Evolutionary conservation across 2,329 filamentous ascomycete species (phyloP).

Genomic region (Teratosphaeriaceae sp.): DNA sequence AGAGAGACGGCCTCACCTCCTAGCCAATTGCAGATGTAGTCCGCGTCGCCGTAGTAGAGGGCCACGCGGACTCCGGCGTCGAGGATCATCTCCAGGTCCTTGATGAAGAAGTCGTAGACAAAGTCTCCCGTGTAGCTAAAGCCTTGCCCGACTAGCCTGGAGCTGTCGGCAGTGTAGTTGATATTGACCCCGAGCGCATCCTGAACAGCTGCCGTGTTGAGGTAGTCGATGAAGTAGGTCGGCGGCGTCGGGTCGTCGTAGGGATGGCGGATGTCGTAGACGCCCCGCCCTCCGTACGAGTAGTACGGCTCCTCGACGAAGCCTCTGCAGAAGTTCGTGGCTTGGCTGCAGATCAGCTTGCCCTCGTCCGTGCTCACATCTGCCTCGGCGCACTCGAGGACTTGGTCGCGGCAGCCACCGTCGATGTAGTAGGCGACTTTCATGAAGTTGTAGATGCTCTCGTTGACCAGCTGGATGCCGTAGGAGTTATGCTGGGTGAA

Average conservation of each 20-base stretch:
- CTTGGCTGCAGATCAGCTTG: conserved; percentile 37
- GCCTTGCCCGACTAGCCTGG: background rate
- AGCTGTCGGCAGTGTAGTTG: conserved; percentile 44
- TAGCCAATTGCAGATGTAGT: conserved; percentile 38
- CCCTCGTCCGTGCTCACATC: conserved; percentile 34
- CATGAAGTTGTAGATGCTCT: conserved; percentile 30
- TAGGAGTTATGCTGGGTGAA: conserved; percentile 59
- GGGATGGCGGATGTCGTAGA: conserved; percentile 52
- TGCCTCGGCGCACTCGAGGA: conserved; percentile 47
- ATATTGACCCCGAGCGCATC: conserved; percentile 50
- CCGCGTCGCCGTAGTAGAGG: conserved; percentile 33
- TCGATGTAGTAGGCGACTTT: conserved; percentile 44
- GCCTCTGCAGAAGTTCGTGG: conserved; percentile 40
- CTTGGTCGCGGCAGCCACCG: conserved; percentile 45
- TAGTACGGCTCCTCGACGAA: conserved; percentile 43
- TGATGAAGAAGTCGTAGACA: conserved; percentile 53
- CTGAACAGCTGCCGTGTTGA: conserved; percentile 52
- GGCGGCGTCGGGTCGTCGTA: conserved; percentile 33
- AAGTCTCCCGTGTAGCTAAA: conserved; percentile 43
- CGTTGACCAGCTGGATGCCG: conserved; percentile 49
- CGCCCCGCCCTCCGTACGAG: conserved; percentile 39
- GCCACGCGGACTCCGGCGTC: conserved; percentile 32
- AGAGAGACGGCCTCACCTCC: conserved; percentile 33
- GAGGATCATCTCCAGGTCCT: conserved; percentile 37
- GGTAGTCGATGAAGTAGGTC: conserved; percentile 46